Evolutionary conservation across 805 yeast species (phyloP), one percentile per base, ranked within the genome.

Genomic region (Myxozyma mucilagina): DNA sequence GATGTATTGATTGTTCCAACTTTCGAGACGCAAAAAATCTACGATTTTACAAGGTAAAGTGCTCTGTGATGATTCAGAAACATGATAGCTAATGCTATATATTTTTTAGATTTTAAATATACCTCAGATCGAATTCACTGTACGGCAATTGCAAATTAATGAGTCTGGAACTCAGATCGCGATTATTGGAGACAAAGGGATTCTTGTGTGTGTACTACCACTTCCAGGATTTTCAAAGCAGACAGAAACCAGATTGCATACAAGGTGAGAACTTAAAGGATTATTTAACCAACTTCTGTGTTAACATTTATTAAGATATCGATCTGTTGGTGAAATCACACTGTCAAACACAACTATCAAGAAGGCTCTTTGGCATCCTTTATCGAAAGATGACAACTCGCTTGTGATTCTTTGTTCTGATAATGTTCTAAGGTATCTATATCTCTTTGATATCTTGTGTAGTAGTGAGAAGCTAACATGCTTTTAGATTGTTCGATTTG

Each of bases 401-500:
- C 50, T 64, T 16, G 44, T 57, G 8, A 64, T 64, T 10, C 59
- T 65, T 7, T 48, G 57, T n/a, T 49, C 60, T 11, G 65, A 60
- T 38, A 41, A 52, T 38, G n/a, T 16, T 6, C 9, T 57, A 18
- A 34, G 63, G 63, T 59, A 55, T 18, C 32, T 13, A 4, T 4
- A 39, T 6, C 31, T 47, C 1, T 5, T 24, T 47, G 20, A 2
- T 7, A 31, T 32, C 41, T 47, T 24, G n/a, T 10, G 24, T 42
- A 4, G 29, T 18, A 14, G 18, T 31, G 43, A 8, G 13, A 36
- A 24, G 29, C 44, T 52, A 29, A 18, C 31, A 2, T 32, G 42
- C 11, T 13, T 2, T 35, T 11, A 61, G 65, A 38, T 20, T 63
- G 52, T 79, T 73, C 61, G 80, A 79, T 48, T 64, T 79, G 16